A percentile compares a stretch with the other conserved stretches of the same genome.
phyloP scores from a whole-genome alignment of 306 rosid species.

The Myrica gale region DNA sequence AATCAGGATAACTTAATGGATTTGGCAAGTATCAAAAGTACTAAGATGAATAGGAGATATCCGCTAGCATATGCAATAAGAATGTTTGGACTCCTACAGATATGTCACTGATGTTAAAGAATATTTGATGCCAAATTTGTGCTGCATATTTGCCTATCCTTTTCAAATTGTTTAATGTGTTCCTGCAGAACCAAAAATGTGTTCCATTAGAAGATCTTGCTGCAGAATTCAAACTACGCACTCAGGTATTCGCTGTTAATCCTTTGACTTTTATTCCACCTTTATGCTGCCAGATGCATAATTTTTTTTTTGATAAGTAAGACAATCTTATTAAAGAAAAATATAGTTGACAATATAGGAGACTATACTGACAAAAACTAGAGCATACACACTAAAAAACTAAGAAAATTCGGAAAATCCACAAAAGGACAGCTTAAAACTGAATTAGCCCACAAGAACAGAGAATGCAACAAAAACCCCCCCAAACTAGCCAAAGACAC shows the following conservation, averaged over 20 bases:
- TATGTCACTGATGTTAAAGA: not conserved
- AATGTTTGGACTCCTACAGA: not conserved
- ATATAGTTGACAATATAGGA: no score
- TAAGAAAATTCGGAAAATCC: no score
- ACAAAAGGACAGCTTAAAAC: no score
- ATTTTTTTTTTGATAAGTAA: no score
- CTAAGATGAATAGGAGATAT: not conserved
- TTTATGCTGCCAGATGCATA: not conserved
- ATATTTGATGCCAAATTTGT: not conserved
- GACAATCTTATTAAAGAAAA: no score
- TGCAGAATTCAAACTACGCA: constrained; percentile 82
- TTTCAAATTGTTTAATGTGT: constrained; percentile 15
- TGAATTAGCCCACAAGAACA: no score
- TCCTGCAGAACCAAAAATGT: constrained; percentile 80
- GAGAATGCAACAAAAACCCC: no score
- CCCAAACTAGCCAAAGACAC: no score
- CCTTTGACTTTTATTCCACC: not conserved
- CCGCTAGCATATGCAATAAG: not conserved
- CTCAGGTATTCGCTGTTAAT: constrained; percentile 61
- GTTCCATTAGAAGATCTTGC: constrained; percentile 95
- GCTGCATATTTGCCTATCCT: not conserved
- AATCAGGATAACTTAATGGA: not conserved
- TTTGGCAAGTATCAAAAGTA: not conserved
- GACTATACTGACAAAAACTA: no score
- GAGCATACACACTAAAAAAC: no score